These are phyloP conservation scores for Udeniomyces megalosporus DNA, from an alignment of 768 basidiomycete genomes.

Conservation along the genomic window DNA sequence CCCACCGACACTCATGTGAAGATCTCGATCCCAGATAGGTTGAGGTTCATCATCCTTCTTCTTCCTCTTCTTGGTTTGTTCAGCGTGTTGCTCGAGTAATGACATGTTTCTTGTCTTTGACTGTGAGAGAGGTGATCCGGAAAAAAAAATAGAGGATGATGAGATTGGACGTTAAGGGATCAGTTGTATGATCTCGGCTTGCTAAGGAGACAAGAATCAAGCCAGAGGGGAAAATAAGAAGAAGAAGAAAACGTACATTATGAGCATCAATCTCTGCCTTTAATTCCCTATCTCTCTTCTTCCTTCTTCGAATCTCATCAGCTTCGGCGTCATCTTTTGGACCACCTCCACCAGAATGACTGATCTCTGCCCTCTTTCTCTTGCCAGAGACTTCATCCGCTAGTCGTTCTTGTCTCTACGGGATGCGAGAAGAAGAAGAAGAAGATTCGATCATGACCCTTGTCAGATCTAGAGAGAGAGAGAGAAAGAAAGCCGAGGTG, in stretches of 20 bases:
- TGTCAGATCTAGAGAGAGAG: neutral
- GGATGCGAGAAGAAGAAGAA: neutral
- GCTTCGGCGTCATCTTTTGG: conserved; percentile 33
- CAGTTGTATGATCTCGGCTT: too few relatives aligned
- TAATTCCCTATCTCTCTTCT: conserved; percentile 52
- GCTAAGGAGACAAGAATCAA: neutral
- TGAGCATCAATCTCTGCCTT: conserved; percentile 60
- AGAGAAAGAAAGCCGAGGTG: neutral
- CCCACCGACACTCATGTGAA: conserved; percentile 79
- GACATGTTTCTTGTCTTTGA: conserved; percentile 21
- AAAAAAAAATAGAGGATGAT: neutral
- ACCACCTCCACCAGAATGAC: conserved; percentile 26
- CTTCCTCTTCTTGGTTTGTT: conserved; percentile 26
- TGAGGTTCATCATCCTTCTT: conserved; percentile 41
- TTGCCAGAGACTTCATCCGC: conserved; percentile 79
- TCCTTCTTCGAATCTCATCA: conserved; percentile 38
- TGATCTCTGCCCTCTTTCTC: conserved; percentile 51
- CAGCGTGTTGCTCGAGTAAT: conserved; percentile 25
- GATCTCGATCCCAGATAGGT: conserved; percentile 76
- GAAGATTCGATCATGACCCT: too few relatives aligned
- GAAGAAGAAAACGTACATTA: conserved; percentile 20
- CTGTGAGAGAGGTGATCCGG: conserved; percentile 9
- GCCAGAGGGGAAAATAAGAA: neutral
- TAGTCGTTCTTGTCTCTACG: conserved; percentile 53
- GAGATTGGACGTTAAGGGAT: too few relatives aligned